Evolutionary conservation across 805 yeast species (phyloP).

Genomic region (Myxozyma geophila): DNA sequence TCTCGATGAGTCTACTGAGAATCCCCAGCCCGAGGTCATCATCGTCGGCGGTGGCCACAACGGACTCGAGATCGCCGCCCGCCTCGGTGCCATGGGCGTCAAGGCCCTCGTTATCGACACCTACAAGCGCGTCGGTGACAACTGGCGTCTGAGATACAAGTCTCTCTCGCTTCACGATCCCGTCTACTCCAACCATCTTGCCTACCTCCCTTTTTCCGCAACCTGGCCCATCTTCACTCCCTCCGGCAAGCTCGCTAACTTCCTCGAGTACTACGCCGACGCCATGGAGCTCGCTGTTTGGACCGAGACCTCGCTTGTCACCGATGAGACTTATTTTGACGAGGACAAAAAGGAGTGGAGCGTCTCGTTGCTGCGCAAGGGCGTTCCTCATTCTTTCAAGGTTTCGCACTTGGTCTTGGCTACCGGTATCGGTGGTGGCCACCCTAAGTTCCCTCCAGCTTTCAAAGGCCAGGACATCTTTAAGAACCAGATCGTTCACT

Average conservation of each 20-base stretch:
- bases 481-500: constrained; percentile 50
- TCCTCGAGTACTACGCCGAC: constrained; percentile 51
- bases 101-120: constrained; percentile 50
- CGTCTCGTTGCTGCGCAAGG: constrained; percentile 44
- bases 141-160: constrained; percentile 54
- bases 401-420: constrained; percentile 50
- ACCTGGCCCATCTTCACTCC: constrained; percentile 53
- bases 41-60: constrained; percentile 57
- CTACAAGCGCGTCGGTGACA: constrained; percentile 50
- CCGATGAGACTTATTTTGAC: constrained; percentile 44
- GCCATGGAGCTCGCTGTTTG: constrained; percentile 51
- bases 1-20: constrained; percentile 17
- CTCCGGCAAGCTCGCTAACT: constrained; percentile 53
- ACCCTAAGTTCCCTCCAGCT: constrained; percentile 50
- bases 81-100: constrained; percentile 51
- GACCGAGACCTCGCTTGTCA: constrained; percentile 44
- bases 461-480: constrained; percentile 49
- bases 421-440: constrained; percentile 54
- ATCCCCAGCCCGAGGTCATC: constrained; percentile 49
- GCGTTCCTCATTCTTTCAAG: constrained; percentile 26
- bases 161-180: constrained; percentile 55
- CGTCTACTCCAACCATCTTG: constrained; percentile 51
- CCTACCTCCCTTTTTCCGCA: constrained; percentile 50
- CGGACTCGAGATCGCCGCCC: constrained; percentile 52
- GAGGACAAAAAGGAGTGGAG: constrained; percentile 45